Base-by-base conservation (phyloP, 257 asterid genomes). In the Thymus mandschuricus region DNA sequence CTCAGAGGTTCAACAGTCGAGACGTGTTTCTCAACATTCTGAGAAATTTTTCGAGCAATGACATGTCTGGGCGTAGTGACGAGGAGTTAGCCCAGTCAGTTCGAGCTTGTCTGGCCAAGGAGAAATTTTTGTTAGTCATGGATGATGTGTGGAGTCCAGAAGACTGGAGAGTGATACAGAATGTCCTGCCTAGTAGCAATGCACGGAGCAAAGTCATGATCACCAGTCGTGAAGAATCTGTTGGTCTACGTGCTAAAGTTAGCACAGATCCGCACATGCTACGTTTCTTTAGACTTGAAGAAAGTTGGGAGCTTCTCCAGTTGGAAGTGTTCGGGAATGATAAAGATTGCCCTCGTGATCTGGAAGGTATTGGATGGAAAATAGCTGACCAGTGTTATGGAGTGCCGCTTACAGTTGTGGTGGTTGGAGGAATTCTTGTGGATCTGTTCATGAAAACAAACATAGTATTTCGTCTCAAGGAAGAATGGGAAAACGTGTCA, bases 61-160 rank as follows among this genome's bases (percentile, higher is more conserved):
- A 81, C 10, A 46, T 87, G 65, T 69, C 66, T 59, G 65, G 65
- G 49, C n/a, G 8, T n/a, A 70, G 50, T 13, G 70, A 71, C 62
- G 63, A 38, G 3, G 76, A 61, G 29, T 49, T 71, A 71, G 27
- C 44, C 15, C n/a, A 46, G 33, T 31, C 21, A 6, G 71, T 82
- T n/a, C 41, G 46, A 3, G 46, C 8, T 0, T 50, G 2, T 30
- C 75, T 83, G 44, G 57, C 64, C 60, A 11, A 38, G 21, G 78
- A 70, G 11, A 85, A 71, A 11, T 85, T 82, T 68, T 64, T 87
- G 68, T 61, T 85, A 48, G 88, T 85, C 2, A 9, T 85, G 80
- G 92, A 87, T 63, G 92, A 87, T 60, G 87, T 87, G 10, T 85
- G 94, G 91, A 76, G 65, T 0, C 44, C n/a, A 3, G 79, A 63